Evolutionary conservation across 2,329 filamentous ascomycete genomes (phyloP), one percentile per base, ranked within the genome.

Genomic region (Magnaporthiopsis rhizophila): DNA sequence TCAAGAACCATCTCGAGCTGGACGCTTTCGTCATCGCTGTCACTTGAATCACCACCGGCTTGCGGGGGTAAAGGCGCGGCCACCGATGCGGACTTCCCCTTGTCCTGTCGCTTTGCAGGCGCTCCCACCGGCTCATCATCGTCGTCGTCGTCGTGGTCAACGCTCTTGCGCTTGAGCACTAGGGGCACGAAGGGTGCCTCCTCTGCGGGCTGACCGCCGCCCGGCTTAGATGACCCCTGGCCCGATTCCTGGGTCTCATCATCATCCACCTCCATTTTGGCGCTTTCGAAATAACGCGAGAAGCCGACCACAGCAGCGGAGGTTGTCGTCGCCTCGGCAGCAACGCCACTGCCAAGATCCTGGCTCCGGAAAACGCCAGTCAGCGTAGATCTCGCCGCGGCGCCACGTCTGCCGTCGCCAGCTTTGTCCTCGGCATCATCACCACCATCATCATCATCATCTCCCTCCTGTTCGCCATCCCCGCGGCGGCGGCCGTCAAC

Each of bases 1-100:
- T 86, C 83, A 12, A 86, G 72, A 59, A 84, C 83, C 82, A 86
- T 86, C 64, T 86, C 83, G 65, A 86, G 74, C 72, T 86, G 81
- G 15, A 86, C 80, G 65, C 83, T 86, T 64, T 80, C 82, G 64
- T 59, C 56, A 59, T 85, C 82, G 36, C 72, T 74, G 24, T 80
- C 78, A 38, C 79, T 77, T 18, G 79, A 79, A 26, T 80, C 79
- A n/a, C 79, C 79, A 0, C 75, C 79, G 5, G 74, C 1, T 69
- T 72, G 3, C 30, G 38, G 15, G 32, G 21, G 1, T 9, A 13
- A 28, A 50, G 26, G 60, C 24, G 30, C 38, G 21, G 24, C 59
- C n/a, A 26, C 34, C 21, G 26, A 62, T 6, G 56, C 18, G 15
- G 45, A n/a, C 61, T 67, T 67, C 0, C 65, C 64, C 12, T 66